These are phyloP conservation scores for Noccaea bulbosa DNA, from an alignment of 345 rosid species.

Conservation along the genomic window DNA sequence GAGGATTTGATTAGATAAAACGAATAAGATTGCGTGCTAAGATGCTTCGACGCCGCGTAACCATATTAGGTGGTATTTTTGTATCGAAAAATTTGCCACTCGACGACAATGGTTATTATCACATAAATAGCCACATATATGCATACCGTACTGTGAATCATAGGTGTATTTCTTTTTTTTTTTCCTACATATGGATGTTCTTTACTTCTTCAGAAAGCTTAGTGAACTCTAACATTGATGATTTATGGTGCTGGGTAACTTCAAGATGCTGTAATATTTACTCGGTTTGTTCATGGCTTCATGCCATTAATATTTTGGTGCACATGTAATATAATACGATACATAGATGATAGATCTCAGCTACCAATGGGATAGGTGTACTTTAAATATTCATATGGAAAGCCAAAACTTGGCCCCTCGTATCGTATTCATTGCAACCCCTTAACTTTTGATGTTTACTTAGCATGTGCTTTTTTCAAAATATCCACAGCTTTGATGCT, in stretches of 20 bases:
- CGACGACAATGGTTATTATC: background rate
- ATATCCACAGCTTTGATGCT: slow-evolving; percentile 13
- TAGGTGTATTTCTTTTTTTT: too few relatives aligned
- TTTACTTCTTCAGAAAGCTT: too few relatives aligned
- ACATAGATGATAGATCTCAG: slow-evolving; percentile 15
- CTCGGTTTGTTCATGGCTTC: too few relatives aligned
- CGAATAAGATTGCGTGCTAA: background rate
- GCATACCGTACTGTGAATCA: too few relatives aligned
- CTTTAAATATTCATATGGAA: background rate
- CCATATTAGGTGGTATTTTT: background rate
- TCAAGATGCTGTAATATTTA: too few relatives aligned
- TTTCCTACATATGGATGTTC: too few relatives aligned
- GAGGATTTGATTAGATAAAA: background rate
- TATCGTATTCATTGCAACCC: background rate
- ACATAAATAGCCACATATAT: background rate
- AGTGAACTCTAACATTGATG: too few relatives aligned
- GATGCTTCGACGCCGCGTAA: slow-evolving; percentile 17
- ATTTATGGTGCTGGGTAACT: too few relatives aligned
- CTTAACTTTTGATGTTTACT: background rate
- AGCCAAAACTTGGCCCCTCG: background rate
- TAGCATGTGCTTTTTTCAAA: background rate
- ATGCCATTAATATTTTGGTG: background rate
- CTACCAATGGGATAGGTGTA: slow-evolving; percentile 25
- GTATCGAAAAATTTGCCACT: background rate
- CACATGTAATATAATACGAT: slow-evolving; percentile 11